Base-by-base conservation (phyloP, 768 basidiomycete species). In the Amanita rubescens region DNA sequence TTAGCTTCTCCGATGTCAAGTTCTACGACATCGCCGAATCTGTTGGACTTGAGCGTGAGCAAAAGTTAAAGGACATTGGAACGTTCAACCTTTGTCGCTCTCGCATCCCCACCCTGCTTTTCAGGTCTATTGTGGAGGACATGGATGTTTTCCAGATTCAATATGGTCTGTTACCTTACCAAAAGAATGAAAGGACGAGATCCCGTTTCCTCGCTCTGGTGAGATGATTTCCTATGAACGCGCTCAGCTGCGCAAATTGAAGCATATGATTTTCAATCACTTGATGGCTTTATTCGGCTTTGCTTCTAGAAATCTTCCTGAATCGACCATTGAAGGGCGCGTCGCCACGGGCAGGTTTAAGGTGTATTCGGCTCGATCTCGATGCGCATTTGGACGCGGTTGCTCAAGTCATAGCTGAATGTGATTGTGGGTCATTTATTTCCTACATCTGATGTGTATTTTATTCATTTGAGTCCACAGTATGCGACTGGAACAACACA, bases 41-140 rank as follows among this genome's bases (percentile, higher is more conserved):
- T 49, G 61, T 62, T 24, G 60, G 56, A 45, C 61, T 60, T 33
- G 44, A 57, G 27, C 58, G 56, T 19, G 5, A 19, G 14, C 50
- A 6, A 42, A 54, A 43, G 42, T n/a, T 62, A 33, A 27, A 44
- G 11, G 62, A 62, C 49, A 55, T 55, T 49, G 34, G 33, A 27
- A 57, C 42, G 12, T 62, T 63, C 49, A 51, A 59, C 51, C 30
- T 62, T 48, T 46, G 56, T 35, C 60, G 59, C 47, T 58, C 62
- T 58, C 57, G 62, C 20, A 62, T 63, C 54, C 61, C 61, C 53
- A 62, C 59, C 8, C 2, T n/a, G n/a, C 33, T 64, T 55, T 64
- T 62, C 51, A 58, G 35, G 53, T 42, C 58, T 2, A 64, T 64
- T 43, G 60, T 63, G 14, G 32, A 45, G 41, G 62, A 62, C 56